Evolutionary conservation across 179 eudicot genomes (phyloP).

Genomic region (Camellia oleifera): DNA sequence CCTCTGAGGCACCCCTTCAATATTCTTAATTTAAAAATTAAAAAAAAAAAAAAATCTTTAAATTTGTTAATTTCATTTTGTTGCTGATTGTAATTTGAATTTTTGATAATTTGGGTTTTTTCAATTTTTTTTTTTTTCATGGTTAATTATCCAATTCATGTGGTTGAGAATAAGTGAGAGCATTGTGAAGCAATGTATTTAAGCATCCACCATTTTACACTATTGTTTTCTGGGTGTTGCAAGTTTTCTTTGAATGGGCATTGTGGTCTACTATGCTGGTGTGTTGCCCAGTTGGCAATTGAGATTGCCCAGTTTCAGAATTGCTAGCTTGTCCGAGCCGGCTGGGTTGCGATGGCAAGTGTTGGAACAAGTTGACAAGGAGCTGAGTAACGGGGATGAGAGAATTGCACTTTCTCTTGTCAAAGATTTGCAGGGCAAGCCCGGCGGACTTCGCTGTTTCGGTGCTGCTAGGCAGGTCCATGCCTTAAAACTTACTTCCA

Average conservation of each 20-base stretch:
- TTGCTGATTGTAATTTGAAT: neutral
- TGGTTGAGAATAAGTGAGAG: conserved; percentile 12
- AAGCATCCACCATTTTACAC: neutral
- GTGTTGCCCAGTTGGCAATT: neutral
- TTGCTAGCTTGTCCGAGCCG: conserved; percentile 10
- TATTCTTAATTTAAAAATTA: neutral
- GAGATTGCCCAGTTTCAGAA: conserved; percentile 1
- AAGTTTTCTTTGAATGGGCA: conserved; percentile 19
- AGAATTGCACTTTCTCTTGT: conserved; percentile 69
- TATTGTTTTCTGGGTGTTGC: neutral
- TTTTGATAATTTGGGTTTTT: neutral
- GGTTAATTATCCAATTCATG: conserved; percentile 15
- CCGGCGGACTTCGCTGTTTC: conserved; percentile 69
- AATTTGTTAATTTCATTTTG: neutral
- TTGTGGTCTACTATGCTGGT: conserved; percentile 1
- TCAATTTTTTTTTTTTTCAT: neutral
- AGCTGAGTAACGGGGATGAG: conserved; percentile 66
- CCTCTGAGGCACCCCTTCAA: neutral
- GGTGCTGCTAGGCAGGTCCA: conserved; percentile 89
- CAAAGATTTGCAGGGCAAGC: conserved; percentile 53
- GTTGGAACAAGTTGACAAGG: conserved; percentile 63
- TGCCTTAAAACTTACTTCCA: neutral
- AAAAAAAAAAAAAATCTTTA: no score
- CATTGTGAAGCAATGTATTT: neutral
- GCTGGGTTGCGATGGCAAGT: conserved; percentile 37